A percentile compares a stretch with the other conserved stretches of the same genome.
Conservation (phyloP, 176 grass and related monocot species). For the Typha latifolia region DNA sequence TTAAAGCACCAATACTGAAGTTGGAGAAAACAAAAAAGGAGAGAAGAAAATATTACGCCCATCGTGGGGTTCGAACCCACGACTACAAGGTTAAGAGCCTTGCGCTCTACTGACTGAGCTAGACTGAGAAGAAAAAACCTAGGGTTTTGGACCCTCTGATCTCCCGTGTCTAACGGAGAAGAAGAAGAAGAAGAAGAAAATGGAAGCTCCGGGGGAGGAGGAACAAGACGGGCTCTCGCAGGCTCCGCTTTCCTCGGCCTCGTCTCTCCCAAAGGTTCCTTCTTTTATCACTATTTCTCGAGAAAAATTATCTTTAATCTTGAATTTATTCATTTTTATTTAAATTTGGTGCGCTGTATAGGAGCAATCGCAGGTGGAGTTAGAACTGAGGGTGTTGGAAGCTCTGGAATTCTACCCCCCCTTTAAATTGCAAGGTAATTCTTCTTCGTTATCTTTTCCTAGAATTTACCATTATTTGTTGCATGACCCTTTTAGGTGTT, state of each 20-base stretch:
- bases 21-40: background rate
- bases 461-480: background rate
- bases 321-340: background rate
- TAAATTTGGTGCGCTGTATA: constrained; percentile 14
- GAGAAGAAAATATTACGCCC: background rate
- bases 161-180: no score
- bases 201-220: constrained; percentile 40
- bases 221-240: constrained; percentile 46
- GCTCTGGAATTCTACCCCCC: constrained; percentile 59
- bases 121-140: no score
- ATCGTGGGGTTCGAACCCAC: constrained; percentile 34
- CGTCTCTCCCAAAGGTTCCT: constrained; percentile 54
- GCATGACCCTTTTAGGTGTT: no score
- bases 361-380: constrained; percentile 62
- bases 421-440: constrained; percentile 48
- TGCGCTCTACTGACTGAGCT: constrained; percentile 31
- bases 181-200: background rate
- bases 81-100: constrained; percentile 35
- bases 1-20: background rate
- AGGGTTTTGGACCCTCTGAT: no score
- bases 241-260: constrained; percentile 57
- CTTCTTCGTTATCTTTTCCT: background rate
- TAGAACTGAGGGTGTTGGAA: constrained; percentile 51
- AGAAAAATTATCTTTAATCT: background rate
- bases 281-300: background rate